A percentile compares a stretch with the other conserved stretches of the same genome.
Evolutionary conservation across 345 rosid species (phyloP).

Genomic region (Aquilaria sinensis): DNA sequence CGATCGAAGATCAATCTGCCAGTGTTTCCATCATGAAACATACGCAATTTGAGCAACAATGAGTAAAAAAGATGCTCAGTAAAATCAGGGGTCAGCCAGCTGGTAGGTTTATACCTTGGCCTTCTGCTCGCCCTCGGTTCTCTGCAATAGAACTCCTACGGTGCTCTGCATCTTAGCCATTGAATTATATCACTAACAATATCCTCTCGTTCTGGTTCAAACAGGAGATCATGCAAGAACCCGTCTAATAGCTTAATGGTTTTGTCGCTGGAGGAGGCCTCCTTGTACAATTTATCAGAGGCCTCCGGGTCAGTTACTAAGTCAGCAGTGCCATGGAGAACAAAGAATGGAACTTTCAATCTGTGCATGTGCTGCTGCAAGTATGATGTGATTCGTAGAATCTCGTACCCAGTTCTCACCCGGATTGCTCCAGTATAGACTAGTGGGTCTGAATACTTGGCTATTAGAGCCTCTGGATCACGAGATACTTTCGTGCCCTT

Average conservation of each 20-base stretch:
- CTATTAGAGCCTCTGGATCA: conserved; percentile 70
- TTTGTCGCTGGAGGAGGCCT: conserved; percentile 74
- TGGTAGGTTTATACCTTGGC: too few relatives aligned
- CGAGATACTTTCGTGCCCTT: conserved; percentile 84
- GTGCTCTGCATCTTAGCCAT: conserved; percentile 59
- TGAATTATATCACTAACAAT: conserved; percentile 53
- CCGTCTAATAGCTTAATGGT: conserved; percentile 64
- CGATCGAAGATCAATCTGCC: too few relatives aligned
- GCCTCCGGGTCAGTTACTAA: conserved; percentile 80
- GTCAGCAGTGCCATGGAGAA: conserved; percentile 85
- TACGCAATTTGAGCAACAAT: too few relatives aligned
- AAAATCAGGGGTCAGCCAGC: too few relatives aligned
- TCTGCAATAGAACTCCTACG: too few relatives aligned
- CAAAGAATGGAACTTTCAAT: conserved; percentile 65
- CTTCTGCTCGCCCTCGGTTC: too few relatives aligned
- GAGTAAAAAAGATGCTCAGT: too few relatives aligned
- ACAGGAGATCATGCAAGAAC: conserved; percentile 79
- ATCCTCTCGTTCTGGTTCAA: conserved; percentile 74
- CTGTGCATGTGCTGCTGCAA: conserved; percentile 61
- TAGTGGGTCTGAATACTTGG: conserved; percentile 88
- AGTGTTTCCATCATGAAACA: too few relatives aligned
- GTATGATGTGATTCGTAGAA: conserved; percentile 58
- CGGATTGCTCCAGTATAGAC: conserved; percentile 84
- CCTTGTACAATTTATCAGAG: conserved; percentile 49
- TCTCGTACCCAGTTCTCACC: conserved; percentile 88